These are phyloP conservation scores for Metarhizium brunneum DNA, from an alignment of 2,329 filamentous ascomycete species.

Conservation along the genomic window DNA sequence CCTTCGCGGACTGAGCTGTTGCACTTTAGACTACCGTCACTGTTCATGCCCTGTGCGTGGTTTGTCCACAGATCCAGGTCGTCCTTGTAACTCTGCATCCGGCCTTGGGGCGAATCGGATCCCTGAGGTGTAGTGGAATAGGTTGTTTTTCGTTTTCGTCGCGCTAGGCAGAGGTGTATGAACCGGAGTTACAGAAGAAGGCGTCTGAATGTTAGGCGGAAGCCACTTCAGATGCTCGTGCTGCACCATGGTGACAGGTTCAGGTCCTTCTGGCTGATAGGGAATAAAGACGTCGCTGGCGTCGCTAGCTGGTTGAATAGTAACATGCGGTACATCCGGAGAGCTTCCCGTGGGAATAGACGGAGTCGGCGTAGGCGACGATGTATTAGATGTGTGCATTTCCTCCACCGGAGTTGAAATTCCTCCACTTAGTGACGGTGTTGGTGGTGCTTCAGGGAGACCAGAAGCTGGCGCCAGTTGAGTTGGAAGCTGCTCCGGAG, in stretches of 20 bases:
- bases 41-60: not conserved
- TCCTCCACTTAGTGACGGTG: slow-evolving; percentile 14
- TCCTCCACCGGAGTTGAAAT: slow-evolving; percentile 16
- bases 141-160: slow-evolving; percentile 22
- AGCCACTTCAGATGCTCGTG: slow-evolving; percentile 40
- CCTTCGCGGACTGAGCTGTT: not conserved
- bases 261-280: slow-evolving; percentile 46
- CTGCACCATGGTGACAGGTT: slow-evolving; percentile 26
- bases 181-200: slow-evolving; percentile 22
- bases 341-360: slow-evolving; percentile 19
- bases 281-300: slow-evolving; percentile 37
- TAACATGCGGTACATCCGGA: slow-evolving; percentile 17
- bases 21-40: not conserved
- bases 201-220: slow-evolving; percentile 35
- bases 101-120: slow-evolving; percentile 37
- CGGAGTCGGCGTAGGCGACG: slow-evolving; percentile 14
- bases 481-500: not conserved
- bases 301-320: slow-evolving; percentile 16
- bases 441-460: slow-evolving; percentile 13
- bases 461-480: not conserved
- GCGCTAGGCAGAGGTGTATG: slow-evolving; percentile 22
- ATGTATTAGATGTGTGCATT: slow-evolving; percentile 11
- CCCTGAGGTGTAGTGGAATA: slow-evolving; percentile 31
- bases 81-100: not conserved
- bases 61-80: not conserved